Evolutionary conservation across 1,139 yeast species (phyloP).

Genomic region (Pichia sp.): DNA sequence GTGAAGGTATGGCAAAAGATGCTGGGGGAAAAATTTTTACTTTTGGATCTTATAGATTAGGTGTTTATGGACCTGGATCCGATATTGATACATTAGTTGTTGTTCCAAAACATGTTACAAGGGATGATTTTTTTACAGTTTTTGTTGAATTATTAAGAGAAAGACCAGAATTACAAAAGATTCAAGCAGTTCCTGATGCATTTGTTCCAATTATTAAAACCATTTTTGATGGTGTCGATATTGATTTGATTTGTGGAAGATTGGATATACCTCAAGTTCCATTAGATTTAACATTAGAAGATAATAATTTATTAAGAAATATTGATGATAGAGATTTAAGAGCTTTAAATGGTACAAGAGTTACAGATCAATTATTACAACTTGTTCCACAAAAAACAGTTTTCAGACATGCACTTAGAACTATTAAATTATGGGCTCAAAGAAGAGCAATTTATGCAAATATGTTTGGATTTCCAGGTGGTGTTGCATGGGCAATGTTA

Average conservation of each 20-base stretch:
- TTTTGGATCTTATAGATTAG: slow-evolving; percentile 87
- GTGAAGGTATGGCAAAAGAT: slow-evolving; percentile 94
- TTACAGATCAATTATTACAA: slow-evolving; percentile 85
- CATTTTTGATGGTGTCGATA: slow-evolving; percentile 80
- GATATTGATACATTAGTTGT: slow-evolving; percentile 96
- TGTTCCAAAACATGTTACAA: slow-evolving; percentile 90
- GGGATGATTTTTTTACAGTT: slow-evolving; percentile 81
- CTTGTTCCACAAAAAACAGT: slow-evolving; percentile 91
- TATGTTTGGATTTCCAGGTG: slow-evolving; percentile 97
- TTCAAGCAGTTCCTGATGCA: slow-evolving; percentile 92
- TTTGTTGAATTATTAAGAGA: slow-evolving; percentile 61
- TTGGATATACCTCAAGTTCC: slow-evolving; percentile 83
- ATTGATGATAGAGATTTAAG: slow-evolving; percentile 87
- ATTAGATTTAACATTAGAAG: slow-evolving; percentile 61
- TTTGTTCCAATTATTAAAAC: slow-evolving; percentile 91
- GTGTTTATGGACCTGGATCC: slow-evolving; percentile 97
- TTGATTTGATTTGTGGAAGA: slow-evolving; percentile 81
- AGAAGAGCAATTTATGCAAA: slow-evolving; percentile 90
- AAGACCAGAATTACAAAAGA: slow-evolving; percentile 80
- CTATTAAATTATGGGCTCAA: slow-evolving; percentile 95
- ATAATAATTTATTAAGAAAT: slow-evolving; percentile 77
- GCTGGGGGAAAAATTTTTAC: slow-evolving; percentile 97
- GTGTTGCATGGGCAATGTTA: slow-evolving; percentile 99
- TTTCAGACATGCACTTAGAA: slow-evolving; percentile 86
- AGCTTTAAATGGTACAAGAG: slow-evolving; percentile 91